Evolutionary conservation across 2,329 filamentous ascomycete genomes (phyloP).

Genomic region (Aspergillus carbonarius): DNA sequence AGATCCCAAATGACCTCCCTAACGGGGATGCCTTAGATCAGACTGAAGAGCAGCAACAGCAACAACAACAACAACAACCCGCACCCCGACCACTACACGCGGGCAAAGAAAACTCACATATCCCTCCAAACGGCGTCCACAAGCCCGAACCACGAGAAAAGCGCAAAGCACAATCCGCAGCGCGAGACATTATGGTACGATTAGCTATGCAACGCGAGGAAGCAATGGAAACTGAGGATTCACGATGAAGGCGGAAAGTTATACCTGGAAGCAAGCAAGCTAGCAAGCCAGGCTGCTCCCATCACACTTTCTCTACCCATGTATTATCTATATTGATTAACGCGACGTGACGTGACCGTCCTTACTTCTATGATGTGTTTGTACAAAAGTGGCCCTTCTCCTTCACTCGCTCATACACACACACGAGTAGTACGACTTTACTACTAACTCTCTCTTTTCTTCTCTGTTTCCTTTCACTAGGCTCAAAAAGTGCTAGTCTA

Average conservation of each 20-base stretch:
- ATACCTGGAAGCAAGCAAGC: not conserved
- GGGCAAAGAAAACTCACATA: slow-evolving; percentile 16
- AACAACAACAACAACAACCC: not conserved
- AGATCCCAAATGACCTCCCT: not conserved
- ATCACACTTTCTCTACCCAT: slow-evolving; percentile 9
- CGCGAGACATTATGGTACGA: slow-evolving; percentile 35
- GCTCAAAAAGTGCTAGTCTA: not conserved
- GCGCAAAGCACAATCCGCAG: slow-evolving; percentile 35
- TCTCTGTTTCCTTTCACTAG: not conserved
- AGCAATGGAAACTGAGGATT: slow-evolving; percentile 35
- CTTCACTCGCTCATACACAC: not conserved
- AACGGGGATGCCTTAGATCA: not conserved
- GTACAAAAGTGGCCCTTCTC: not conserved
- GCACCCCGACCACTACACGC: not conserved
- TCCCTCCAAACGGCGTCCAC: not conserved
- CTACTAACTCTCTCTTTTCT: not conserved
- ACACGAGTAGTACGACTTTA: not conserved
- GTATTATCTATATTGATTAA: slow-evolving; percentile 12
- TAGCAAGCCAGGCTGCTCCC: not conserved
- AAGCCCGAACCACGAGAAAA: slow-evolving; percentile 21
- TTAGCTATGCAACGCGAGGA: slow-evolving; percentile 42
- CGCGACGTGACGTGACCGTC: not conserved
- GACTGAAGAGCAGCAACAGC: not conserved
- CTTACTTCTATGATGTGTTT: not conserved
- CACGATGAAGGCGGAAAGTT: slow-evolving; percentile 13